A percentile compares a stretch with the other conserved stretches of the same genome.
These are phyloP conservation scores for Arthrobotrys conoides DNA, from an alignment of 2,329 filamentous ascomycete species.

Conservation along the genomic window DNA sequence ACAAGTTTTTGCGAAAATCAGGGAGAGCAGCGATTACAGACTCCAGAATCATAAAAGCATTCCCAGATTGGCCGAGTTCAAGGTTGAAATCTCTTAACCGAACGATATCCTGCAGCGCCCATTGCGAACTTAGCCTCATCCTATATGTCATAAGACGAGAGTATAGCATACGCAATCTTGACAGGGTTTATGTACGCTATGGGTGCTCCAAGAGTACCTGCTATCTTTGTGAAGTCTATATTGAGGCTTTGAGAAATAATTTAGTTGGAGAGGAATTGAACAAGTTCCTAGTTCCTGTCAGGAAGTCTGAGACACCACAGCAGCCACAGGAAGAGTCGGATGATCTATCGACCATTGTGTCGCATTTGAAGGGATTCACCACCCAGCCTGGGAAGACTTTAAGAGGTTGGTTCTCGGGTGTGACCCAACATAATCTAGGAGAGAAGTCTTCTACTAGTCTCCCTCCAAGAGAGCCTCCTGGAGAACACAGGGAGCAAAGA, in stretches of 20 bases:
- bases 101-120: constrained; percentile 15
- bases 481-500: neutral
- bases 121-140: constrained; percentile 30
- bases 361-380: constrained; percentile 39
- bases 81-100: neutral
- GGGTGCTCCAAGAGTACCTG: constrained; percentile 31
- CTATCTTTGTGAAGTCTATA: constrained; percentile 47
- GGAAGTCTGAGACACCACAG: neutral
- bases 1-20: constrained; percentile 16
- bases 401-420: constrained; percentile 27
- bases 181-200: constrained; percentile 4
- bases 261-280: constrained; percentile 15
- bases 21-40: constrained; percentile 20
- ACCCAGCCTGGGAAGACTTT: constrained; percentile 34
- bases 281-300: neutral
- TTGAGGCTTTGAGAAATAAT: constrained; percentile 11
- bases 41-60: neutral
- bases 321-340: neutral
- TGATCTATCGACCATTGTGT: constrained; percentile 30
- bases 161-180: neutral
- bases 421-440: neutral
- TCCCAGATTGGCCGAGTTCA: neutral
- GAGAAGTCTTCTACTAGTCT: neutral
- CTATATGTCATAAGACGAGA: constrained; percentile 16
- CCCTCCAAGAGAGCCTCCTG: neutral